phyloP scores from a whole-genome alignment of 202 grass and related monocot genomes.

The Eragrostis tef region DNA sequence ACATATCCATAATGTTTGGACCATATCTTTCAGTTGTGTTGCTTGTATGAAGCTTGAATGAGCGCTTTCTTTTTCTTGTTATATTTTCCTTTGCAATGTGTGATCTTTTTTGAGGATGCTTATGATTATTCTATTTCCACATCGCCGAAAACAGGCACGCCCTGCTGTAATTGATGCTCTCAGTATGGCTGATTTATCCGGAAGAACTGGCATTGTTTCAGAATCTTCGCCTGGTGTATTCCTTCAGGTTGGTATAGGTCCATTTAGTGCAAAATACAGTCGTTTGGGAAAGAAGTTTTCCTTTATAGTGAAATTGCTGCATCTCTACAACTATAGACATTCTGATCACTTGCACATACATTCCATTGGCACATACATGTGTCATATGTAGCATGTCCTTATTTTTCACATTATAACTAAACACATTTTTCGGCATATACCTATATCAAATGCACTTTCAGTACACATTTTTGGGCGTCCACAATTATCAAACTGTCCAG shows the following conservation, averaged over 20 bases:
- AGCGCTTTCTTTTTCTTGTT: not conserved
- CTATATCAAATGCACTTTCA: not conserved
- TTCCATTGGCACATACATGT: constrained; percentile 13
- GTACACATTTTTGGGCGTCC: not conserved
- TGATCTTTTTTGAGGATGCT: constrained; percentile 30
- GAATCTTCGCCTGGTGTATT: constrained; percentile 88
- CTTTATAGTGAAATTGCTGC: constrained; percentile 17
- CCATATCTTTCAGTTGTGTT: not conserved
- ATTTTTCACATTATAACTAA: not conserved
- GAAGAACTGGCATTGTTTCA: constrained; percentile 84
- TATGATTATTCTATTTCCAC: constrained; percentile 45
- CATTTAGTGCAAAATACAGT: constrained; percentile 3
- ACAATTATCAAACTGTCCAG: not conserved
- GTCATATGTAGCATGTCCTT: not conserved
- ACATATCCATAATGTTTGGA: constrained; percentile 14
- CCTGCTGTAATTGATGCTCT: constrained; percentile 76
- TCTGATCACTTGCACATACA: not conserved
- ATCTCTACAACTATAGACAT: constrained; percentile 26
- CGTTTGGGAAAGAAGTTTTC: constrained; percentile 5
- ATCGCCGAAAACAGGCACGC: constrained; percentile 64
- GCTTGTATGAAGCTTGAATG: constrained; percentile 36
- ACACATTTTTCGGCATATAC: not conserved
- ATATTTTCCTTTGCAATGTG: not conserved
- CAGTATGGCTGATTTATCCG: constrained; percentile 73
- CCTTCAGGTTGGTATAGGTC: constrained; percentile 71